Evolutionary conservation across 1,284 basidiomycete species (phyloP), one percentile per base, ranked within the genome.

Genomic region (Xanthoconium separans): DNA sequence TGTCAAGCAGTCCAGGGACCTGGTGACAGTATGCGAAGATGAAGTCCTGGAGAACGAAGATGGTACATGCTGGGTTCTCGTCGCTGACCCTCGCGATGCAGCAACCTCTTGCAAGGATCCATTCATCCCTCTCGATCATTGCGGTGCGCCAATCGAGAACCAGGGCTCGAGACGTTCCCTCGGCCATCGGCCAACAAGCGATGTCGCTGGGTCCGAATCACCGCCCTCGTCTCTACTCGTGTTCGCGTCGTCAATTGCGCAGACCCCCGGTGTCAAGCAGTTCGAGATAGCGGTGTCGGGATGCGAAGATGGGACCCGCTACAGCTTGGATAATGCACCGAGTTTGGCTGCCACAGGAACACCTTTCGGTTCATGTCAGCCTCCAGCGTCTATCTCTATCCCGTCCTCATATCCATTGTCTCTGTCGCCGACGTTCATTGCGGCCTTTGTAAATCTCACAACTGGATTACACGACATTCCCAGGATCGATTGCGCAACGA

Each of bases 231-330:
- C 29, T 11, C 12, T 46, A n/a, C 50, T 36, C 13, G 47, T 57
- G 0, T 53, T 42, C 22, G 50, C 36, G 9, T 58, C 51, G 1
- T 58, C 42, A 20, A 61, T 15, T 13, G 50, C 47, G 61, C 43
- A 16, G 1, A 44, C 60, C 1, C 16, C 50, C 16, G 11, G 13
- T 8, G 12, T n/a, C 13, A 22, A 44, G 2, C 37, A 27, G 4
- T 27, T 33, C 18, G 33, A 44, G 24, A 49, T 42, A 2, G 13
- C 33, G 13, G 24, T 24, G 1, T 36, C n/a, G 4, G 37, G 37
- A 10, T 37, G 36, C 2, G 12, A 9, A 4, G 41, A 51, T 7
- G 43, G 29, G 12, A 33, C 29, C 22, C 22, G 4, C 22, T 22
- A 2, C 4, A 4, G 22, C 22, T 22, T 22, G 4, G 22, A 22